phyloP scores from a whole-genome alignment of 2,329 filamentous ascomycete species.

The Macroventuria anomochaeta region DNA sequence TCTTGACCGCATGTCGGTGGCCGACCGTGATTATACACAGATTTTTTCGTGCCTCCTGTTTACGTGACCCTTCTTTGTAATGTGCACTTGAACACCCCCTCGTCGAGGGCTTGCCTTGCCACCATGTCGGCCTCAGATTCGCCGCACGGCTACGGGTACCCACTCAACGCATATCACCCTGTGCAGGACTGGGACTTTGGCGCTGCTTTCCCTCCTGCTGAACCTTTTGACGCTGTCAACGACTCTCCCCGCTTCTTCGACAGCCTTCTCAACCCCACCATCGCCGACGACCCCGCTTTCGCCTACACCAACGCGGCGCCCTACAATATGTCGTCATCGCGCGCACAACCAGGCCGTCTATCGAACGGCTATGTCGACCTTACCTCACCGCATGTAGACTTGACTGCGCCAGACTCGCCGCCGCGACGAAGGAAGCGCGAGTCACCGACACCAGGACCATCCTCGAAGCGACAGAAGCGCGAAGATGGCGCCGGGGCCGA shows the following conservation, averaged over 20 bases:
- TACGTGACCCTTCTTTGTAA: not conserved
- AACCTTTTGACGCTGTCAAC: not conserved
- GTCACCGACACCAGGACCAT: slow-evolving; percentile 37
- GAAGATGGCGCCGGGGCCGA: slow-evolving; percentile 20
- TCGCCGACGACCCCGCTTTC: slow-evolving; percentile 6
- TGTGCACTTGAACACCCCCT: not conserved
- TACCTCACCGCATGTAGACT: slow-evolving; percentile 24
- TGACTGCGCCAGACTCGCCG: slow-evolving; percentile 28
- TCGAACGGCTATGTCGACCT: slow-evolving; percentile 49
- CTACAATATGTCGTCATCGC: slow-evolving; percentile 24
- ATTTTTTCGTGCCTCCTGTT: too few species aligned
- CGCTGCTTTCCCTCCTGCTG: not conserved
- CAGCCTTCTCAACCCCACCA: slow-evolving; percentile 16
- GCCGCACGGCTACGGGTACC: slow-evolving; percentile 1
- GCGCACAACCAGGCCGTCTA: slow-evolving; percentile 31
- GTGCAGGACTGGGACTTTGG: not conserved
- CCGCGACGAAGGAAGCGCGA: slow-evolving; percentile 29
- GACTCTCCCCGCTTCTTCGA: slow-evolving; percentile 7
- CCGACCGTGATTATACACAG: not conserved
- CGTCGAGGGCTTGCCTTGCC: not conserved
- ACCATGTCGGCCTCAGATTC: slow-evolving; percentile 16
- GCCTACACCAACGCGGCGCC: slow-evolving; percentile 19
- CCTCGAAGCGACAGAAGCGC: slow-evolving; percentile 40
- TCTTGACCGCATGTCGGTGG: slow-evolving; percentile 3
- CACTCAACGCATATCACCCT: not conserved